Evolutionary conservation across 139 green algal genomes (phyloP), one percentile per base, ranked within the genome.

Genomic region (Dunaliella sp.): DNA sequence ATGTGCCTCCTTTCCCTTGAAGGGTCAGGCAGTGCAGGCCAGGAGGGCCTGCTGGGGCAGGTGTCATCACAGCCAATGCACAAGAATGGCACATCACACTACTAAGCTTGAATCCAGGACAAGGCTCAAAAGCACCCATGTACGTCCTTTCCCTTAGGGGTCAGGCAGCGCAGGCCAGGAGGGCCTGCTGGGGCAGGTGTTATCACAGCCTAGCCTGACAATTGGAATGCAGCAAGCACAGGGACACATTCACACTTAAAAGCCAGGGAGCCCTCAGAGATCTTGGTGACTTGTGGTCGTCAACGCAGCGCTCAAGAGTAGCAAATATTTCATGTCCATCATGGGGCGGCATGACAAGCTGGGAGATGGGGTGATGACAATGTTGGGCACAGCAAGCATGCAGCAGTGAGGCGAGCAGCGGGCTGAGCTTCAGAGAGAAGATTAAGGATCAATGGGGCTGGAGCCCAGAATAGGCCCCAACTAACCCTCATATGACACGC

Each of bases 211-310:
- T n/a, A n/a, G n/a, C n/a, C n/a, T n/a, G n/a, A n/a, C n/a, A n/a
- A n/a, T n/a, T n/a, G n/a, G n/a, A n/a, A n/a, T n/a, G n/a, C n/a
- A n/a, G n/a, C n/a, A n/a, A n/a, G n/a, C n/a, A n/a, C n/a, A n/a
- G n/a, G n/a, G n/a, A n/a, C n/a, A n/a, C n/a, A n/a, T n/a, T n/a
- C n/a, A n/a, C n/a, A n/a, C n/a, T n/a, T n/a, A n/a, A n/a, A n/a
- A n/a, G n/a, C n/a, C n/a, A n/a, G n/a, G 38, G 22, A 30, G 86
- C 83, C 88, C 81, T 91, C 88, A 91, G 88, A 83, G 88, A 91
- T 91, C 88, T 91, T 91, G 88, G 88, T 91, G 88, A 83, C 87
- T 48, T 81, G 65, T n/a, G 86, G 78, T 91, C 88, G 88, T 91
- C 88, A 91, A 78, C 77, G 88, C 38, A 31, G 25, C 38, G 38